phyloP scores from a whole-genome alignment of 2,329 filamentous ascomycete genomes.

The Fusarium verrucosum region DNA sequence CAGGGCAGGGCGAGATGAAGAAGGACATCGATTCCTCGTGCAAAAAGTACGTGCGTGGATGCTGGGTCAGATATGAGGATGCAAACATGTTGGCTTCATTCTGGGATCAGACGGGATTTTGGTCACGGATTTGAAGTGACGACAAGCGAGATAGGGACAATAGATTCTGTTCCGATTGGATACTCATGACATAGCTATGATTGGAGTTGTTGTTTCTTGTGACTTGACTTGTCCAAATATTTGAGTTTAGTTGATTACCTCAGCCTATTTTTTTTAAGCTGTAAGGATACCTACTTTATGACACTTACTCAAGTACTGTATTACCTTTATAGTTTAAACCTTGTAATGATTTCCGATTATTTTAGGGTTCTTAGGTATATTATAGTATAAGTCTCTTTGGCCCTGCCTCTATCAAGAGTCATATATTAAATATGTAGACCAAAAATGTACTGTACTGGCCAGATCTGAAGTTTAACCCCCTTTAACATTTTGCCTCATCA shows the following conservation, averaged over 20 bases:
- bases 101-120: slow-evolving; percentile 38
- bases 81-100: slow-evolving; percentile 39
- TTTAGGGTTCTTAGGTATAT: no score
- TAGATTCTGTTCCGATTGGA: slow-evolving; percentile 44
- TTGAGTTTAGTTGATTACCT: no score
- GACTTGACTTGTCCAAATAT: background rate
- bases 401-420: no score
- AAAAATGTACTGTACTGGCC: slow-evolving; percentile 12
- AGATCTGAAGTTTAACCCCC: slow-evolving; percentile 3
- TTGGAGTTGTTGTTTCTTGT: background rate
- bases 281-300: no score
- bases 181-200: slow-evolving; percentile 31
- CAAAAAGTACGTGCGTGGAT: slow-evolving; percentile 28
- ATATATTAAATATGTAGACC: slow-evolving; percentile 13
- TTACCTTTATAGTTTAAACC: no score
- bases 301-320: no score
- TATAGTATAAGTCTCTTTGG: no score
- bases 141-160: slow-evolving; percentile 40
- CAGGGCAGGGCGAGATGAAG: slow-evolving; percentile 16
- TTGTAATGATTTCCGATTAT: no score
- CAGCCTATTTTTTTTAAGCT: no score
- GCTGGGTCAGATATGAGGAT: slow-evolving; percentile 40
- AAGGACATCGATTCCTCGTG: slow-evolving; percentile 18
- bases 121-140: slow-evolving; percentile 36
- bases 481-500: slow-evolving; percentile 7